Evolutionary conservation across 2,329 filamentous ascomycete species (phyloP), one percentile per base, ranked within the genome.

Genomic region (Apiospora aurea): DNA sequence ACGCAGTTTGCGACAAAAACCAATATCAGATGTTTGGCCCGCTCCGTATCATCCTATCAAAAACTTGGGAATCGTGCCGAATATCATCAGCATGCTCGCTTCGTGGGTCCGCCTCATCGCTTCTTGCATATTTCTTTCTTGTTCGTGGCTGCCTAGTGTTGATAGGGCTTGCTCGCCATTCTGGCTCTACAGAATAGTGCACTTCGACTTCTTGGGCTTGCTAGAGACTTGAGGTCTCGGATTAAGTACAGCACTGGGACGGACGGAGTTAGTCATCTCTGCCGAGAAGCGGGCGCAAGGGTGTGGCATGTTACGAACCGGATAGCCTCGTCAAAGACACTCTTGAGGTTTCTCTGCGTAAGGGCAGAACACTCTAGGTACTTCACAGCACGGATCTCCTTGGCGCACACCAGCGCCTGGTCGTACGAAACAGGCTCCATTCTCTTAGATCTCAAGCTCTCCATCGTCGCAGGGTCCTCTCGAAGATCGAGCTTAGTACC

Each of bases 381-480:
- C 86, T 98, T 98, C 85, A 96, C 94, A 66, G 96, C 96, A 81
- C 91, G 93, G 84, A 99, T 98, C 79, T 98, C 95, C 86, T 97
- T 97, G 74, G 95, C 94, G 75, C 96, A 93, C 75, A 92, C 86
- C 75, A 97, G 88, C 51, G 95, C 96, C 83, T 97, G 94, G 82
- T 97, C 94, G 83, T 97, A 98, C 70, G 94, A 92, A 73, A 98
- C 95, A n/a, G 96, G 94, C 78, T 96, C 93, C 95, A 97, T 98
- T 83, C 95, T 93, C 89, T 97, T 96, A 82, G 94, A 90, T 77
- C 94, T 90, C 78, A 99, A 88, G 76, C 91, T 92, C 78, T 97
- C 94, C 76, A 93, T 87, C 34, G 95, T 97, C 69, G 89, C 89
- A 73, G 91, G 90, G 81, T 98, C 95, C 81, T 98, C 96, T 83